These are phyloP conservation scores for Leersia perrieri DNA, from an alignment of 176 grass and related monocot species.

Conservation along the genomic window DNA sequence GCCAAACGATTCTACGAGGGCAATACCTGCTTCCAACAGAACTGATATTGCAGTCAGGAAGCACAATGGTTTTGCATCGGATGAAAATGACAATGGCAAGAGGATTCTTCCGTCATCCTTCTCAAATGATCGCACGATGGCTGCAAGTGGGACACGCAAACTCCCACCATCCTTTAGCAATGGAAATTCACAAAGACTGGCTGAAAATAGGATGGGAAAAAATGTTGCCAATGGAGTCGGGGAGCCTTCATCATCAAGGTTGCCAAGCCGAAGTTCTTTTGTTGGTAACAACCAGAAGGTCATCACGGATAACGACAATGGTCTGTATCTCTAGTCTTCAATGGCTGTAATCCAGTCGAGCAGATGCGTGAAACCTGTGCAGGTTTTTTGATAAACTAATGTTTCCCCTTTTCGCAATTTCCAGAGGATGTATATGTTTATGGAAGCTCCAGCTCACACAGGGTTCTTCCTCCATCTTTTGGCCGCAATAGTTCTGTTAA, in stretches of 20 bases:
- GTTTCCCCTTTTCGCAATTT: constrained; percentile 9
- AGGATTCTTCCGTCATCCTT: constrained; percentile 39
- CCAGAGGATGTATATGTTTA: constrained; percentile 65
- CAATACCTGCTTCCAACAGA: constrained; percentile 25
- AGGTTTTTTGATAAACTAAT: constrained; percentile 3
- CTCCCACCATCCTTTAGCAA: constrained; percentile 7
- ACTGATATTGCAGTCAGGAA: constrained; percentile 18
- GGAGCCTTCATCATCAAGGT: constrained; percentile 43
- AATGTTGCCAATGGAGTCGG: constrained; percentile 26
- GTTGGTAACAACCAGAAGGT: constrained; percentile 4
- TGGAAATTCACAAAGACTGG: constrained; percentile 22
- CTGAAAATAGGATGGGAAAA: constrained; percentile 30
- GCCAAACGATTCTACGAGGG: constrained; percentile 19
- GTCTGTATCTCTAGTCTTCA: constrained; percentile 25
- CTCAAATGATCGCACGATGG: constrained; percentile 31
- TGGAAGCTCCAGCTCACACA: constrained; percentile 44
- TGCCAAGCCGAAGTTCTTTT: constrained; percentile 12
- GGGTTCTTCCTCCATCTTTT: constrained; percentile 61
- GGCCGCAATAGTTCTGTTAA: constrained; percentile 31
- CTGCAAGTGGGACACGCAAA: constrained; percentile 34
- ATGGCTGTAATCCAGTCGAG: constrained; percentile 11
- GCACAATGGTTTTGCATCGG: constrained; percentile 8
- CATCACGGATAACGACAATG: constrained; percentile 18
- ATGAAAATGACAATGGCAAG: constrained; percentile 36
- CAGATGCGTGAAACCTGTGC: not conserved